phyloP scores from a whole-genome alignment of 2,329 filamentous ascomycete genomes.

The Exophiala sp. region DNA sequence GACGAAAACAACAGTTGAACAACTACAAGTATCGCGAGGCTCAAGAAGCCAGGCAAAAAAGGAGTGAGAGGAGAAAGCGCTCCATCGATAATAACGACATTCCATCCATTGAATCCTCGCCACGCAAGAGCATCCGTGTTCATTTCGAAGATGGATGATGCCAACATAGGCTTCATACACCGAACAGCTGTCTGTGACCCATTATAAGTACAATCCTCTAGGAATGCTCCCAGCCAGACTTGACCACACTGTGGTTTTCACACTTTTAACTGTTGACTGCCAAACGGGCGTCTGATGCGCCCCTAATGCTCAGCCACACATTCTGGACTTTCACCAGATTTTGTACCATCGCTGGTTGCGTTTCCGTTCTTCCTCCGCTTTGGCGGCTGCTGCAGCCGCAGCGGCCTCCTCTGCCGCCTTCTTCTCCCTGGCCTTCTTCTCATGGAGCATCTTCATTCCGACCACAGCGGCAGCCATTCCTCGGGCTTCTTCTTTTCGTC shows the following conservation, averaged over 20 bases:
- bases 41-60: slow-evolving; percentile 52
- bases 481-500: slow-evolving; percentile 65
- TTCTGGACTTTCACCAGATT: slow-evolving; percentile 37
- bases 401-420: slow-evolving; percentile 36
- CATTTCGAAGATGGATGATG: slow-evolving; percentile 23
- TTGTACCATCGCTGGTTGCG: slow-evolving; percentile 44
- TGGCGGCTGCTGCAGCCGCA: slow-evolving; percentile 32
- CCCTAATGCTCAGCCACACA: not conserved
- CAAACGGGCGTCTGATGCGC: slow-evolving; percentile 23
- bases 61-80: slow-evolving; percentile 46
- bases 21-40: slow-evolving; percentile 57
- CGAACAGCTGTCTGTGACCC: too few relatives aligned
- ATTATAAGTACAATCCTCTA: not conserved
- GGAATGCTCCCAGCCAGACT: not conserved
- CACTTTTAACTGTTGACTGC: not conserved
- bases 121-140: slow-evolving; percentile 25
- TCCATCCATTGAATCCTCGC: slow-evolving; percentile 19
- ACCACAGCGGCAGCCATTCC: slow-evolving; percentile 83
- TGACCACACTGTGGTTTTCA: not conserved
- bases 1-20: slow-evolving; percentile 52
- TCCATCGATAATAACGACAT: slow-evolving; percentile 16
- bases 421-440: slow-evolving; percentile 53
- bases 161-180: too few relatives aligned
- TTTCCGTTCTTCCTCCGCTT: slow-evolving; percentile 37
- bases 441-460: slow-evolving; percentile 67